Percentiles rank a stretch among this genome's conserved stretches.
phyloP scores from a whole-genome alignment of 2,329 filamentous ascomycete genomes.

The Stagonosporopsis cucurbitacearum region DNA sequence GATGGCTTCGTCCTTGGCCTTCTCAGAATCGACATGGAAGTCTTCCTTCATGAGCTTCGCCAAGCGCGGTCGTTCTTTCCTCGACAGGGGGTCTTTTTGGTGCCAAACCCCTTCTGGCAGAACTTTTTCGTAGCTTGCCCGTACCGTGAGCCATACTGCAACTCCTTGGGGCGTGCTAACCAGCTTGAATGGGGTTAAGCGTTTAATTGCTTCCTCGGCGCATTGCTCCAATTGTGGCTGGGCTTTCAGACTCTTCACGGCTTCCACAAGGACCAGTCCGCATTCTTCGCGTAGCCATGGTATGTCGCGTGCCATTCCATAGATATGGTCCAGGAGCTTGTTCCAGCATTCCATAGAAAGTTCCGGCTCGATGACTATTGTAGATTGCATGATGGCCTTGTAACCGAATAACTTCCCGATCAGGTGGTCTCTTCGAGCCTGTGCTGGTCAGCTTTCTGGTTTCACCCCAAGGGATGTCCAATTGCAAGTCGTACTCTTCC shows the following conservation, averaged over 20 bases:
- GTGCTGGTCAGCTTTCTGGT: conserved; percentile 2
- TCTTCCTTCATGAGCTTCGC: conserved; percentile 82
- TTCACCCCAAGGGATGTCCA: not conserved
- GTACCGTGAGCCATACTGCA: conserved; percentile 81
- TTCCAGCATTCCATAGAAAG: conserved; percentile 65
- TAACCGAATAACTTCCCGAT: conserved; percentile 88
- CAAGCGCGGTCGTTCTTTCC: conserved; percentile 71
- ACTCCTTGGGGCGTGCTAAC: conserved; percentile 86
- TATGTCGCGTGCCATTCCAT: conserved; percentile 79
- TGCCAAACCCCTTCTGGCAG: conserved; percentile 76
- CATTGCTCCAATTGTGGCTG: conserved; percentile 59
- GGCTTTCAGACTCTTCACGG: conserved; percentile 63
- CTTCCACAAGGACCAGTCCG: conserved; percentile 79
- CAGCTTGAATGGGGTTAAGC: conserved; percentile 68
- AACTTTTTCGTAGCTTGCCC: conserved; percentile 67
- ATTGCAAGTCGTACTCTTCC: conserved; percentile 58
- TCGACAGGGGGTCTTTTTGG: conserved; percentile 72
- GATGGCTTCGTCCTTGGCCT: conserved; percentile 51
- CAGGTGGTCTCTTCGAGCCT: conserved; percentile 85
- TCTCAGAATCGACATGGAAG: conserved; percentile 59
- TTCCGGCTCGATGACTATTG: conserved; percentile 68
- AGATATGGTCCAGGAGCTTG: conserved; percentile 73
- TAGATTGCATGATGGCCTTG: conserved; percentile 83
- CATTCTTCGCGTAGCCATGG: conserved; percentile 90
- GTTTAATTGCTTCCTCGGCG: conserved; percentile 67